phyloP scores from a whole-genome alignment of 2,329 filamentous ascomycete genomes.

The Cercospora citrullina region DNA sequence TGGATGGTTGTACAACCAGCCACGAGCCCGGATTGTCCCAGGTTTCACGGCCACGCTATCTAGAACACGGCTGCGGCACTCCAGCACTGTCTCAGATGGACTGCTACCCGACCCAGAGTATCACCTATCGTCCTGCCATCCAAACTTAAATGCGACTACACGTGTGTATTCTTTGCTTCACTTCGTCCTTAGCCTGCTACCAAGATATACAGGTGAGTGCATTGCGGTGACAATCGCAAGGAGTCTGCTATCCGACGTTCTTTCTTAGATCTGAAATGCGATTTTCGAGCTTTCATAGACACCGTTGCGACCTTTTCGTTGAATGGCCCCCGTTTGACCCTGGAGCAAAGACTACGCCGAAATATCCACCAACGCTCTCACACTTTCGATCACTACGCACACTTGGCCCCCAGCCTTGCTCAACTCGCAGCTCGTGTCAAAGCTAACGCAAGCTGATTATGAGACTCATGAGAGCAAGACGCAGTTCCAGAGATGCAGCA shows the following conservation, averaged over 20 bases:
- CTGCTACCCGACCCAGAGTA: neutral
- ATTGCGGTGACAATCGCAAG: neutral
- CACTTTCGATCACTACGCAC: neutral
- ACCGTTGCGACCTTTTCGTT: neutral
- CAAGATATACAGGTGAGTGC: neutral
- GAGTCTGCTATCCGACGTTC: neutral
- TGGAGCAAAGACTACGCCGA: neutral
- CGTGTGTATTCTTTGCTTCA: neutral
- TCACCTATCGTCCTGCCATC: neutral
- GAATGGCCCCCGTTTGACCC: neutral
- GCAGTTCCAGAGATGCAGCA: neutral
- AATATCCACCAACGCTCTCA: neutral
- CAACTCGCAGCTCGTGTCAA: neutral
- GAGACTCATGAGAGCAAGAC: neutral
- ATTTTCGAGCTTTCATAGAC: neutral
- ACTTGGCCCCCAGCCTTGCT: neutral
- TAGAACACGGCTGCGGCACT: neutral
- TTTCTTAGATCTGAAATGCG: neutral
- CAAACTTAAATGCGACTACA: neutral
- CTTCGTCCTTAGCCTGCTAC: neutral
- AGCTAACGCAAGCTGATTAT: neutral
- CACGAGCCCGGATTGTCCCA: conserved; percentile 11
- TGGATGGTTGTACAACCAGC: neutral
- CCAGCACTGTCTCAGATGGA: conserved; percentile 12
- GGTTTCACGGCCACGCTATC: conserved; percentile 8